Base-by-base conservation (phyloP, 768 basidiomycete species). In the Candolleomyces eurysporus region DNA sequence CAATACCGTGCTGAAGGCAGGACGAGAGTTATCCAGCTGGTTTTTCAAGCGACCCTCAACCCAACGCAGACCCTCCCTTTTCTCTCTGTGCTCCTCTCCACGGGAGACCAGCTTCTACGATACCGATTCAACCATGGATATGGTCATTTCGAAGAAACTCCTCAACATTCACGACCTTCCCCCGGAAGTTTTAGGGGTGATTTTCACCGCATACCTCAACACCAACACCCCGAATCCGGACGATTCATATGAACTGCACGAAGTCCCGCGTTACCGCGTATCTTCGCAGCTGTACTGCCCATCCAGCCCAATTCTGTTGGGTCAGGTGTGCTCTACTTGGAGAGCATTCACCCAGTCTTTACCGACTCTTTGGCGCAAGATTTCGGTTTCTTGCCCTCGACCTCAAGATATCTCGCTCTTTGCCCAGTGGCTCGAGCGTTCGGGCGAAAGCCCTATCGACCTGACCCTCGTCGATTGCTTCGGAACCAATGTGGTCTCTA, bases 241-340 rank as follows among this genome's bases (percentile, higher is more conserved):
- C 32, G 32, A 32, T 32, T 32, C 32, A 4, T 32, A 32, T 9
- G 5, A 5, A 4, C 32, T 32, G 32, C 32, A 32, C 4, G 32
- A 32, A 9, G 9, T 32, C 9, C 32, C 32, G 32, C 32, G 32
- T 9, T 32, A 32, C 32, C 32, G 32, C 32, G 32, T 32, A 32
- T 32, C 32, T 32, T 32, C 32, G 4, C 32, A 9, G 5, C 4
- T 32, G 5, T 4, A 32, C 32, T 32, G 5, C 32, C 9, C 32
- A 32, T 32, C 32, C 4, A 46, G 45, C 30, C 72, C 72, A 8
- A 65, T 75, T 31, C 64, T 71, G 21, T 66, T 75, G 40, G 67
- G 64, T 16, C 72, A 72, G 31, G 66, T 73, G 4, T 75, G 69
- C 19, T 65, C 68, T 13, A 46, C 64, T 43, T 73, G 71, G 71